Evolutionary conservation across 371 early-diverging fungal species (phyloP).

Genomic region (Rhizomucor pusillus): DNA sequence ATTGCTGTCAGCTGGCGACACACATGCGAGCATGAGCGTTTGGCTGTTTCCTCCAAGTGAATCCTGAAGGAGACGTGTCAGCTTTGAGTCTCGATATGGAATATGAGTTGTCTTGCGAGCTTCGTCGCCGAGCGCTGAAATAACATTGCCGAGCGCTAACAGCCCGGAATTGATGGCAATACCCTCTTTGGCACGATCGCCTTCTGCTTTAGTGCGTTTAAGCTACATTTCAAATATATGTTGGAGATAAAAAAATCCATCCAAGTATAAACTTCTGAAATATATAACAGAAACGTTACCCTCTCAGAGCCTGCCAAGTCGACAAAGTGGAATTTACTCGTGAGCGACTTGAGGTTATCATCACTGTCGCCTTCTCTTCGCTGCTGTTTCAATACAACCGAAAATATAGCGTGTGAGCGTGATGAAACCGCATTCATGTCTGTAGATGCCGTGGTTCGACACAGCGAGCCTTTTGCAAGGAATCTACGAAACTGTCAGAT

Average conservation of each 20-base stretch:
- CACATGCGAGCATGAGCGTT: slow-evolving; percentile 93
- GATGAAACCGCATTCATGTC: slow-evolving; percentile 97
- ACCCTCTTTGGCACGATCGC: slow-evolving; percentile 95
- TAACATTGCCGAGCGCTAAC: slow-evolving; percentile 97
- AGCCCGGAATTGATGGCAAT: slow-evolving; percentile 98
- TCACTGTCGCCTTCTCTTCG: slow-evolving; percentile 21
- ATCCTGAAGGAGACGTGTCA: slow-evolving; percentile 97
- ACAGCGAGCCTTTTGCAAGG: slow-evolving; percentile 75
- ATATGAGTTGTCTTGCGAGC: slow-evolving; percentile 67
- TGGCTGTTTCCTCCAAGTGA: slow-evolving; percentile 95
- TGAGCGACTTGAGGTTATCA: slow-evolving; percentile 12
- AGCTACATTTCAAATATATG: slow-evolving; percentile 46
- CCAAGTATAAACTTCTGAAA: no score
- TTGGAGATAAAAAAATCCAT: neutral
- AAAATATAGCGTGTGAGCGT: slow-evolving; percentile 99
- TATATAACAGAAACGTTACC: slow-evolving; percentile 19
- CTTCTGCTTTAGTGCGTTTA: slow-evolving; percentile 93
- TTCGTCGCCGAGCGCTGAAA: slow-evolving; percentile 94
- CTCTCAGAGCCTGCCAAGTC: slow-evolving; percentile 90
- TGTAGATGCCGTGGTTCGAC: slow-evolving; percentile 95
- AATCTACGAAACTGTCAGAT: slow-evolving; percentile 11
- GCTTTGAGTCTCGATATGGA: slow-evolving; percentile 97
- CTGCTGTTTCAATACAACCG: slow-evolving; percentile 75
- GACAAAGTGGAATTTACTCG: slow-evolving; percentile 90
- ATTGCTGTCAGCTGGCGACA: slow-evolving; percentile 77